Conservation (phyloP, 176 grass and related monocot genomes). For the Oryza punctata region DNA sequence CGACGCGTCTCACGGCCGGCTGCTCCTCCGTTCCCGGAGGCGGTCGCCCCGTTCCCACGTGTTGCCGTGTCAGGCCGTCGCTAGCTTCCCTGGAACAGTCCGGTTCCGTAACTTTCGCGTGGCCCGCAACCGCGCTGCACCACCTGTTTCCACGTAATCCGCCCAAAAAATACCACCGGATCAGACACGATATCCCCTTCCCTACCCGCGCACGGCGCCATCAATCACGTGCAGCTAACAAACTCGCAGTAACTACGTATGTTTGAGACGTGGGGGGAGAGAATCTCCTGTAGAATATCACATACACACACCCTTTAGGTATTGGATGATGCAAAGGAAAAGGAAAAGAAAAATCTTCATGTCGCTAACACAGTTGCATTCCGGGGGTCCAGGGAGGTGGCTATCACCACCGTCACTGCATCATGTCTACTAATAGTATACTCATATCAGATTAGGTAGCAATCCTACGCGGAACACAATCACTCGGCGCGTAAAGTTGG, state of each 20-base stretch:
- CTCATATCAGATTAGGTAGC: not conserved
- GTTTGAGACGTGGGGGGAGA: not conserved
- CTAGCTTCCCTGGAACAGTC: conserved; percentile 10
- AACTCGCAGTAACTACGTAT: not conserved
- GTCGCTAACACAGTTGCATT: not conserved
- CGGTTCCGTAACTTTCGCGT: conserved; percentile 1
- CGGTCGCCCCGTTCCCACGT: conserved; percentile 30
- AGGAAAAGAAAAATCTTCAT: not conserved
- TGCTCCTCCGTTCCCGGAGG: conserved; percentile 33
- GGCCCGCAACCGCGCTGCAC: not conserved
- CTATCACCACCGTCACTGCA: not conserved
- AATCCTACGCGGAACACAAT: conserved; percentile 34
- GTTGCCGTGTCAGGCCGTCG: conserved; percentile 20
- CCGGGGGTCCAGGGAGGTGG: not conserved
- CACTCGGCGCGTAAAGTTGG: not conserved
- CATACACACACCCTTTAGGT: not conserved
- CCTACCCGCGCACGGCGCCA: not conserved
- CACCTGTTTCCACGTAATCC: conserved; percentile 22
- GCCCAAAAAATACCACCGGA: not conserved
- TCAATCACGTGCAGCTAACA: conserved; percentile 1
- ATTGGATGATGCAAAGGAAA: not conserved
- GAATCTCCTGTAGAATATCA: not conserved
- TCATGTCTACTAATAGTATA: too few species aligned
- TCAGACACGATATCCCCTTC: not conserved
- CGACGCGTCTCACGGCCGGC: conserved; percentile 30